Evolutionary conservation across 371 early-diverging fungal species (phyloP).

Genomic region (Apophysomyces elegans): DNA sequence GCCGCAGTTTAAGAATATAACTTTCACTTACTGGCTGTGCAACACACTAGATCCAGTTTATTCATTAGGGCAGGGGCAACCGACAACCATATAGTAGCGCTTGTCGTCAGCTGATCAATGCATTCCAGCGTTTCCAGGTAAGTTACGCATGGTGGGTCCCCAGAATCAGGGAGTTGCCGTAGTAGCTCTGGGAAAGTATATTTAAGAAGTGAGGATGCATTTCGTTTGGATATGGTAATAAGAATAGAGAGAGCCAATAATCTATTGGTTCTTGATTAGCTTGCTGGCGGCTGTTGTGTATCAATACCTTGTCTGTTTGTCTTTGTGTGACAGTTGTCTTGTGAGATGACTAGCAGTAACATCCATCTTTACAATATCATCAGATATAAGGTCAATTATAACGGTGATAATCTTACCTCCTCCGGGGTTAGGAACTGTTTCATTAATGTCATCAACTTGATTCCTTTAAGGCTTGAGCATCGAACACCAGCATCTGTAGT

Average conservation of each 20-base stretch:
- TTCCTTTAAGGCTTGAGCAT: conserved; percentile 60
- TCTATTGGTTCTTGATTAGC: background rate
- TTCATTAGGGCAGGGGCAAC: conserved; percentile 5
- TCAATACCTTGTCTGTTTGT: conserved; percentile 16
- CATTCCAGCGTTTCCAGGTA: conserved; percentile 7
- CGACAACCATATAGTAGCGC: background rate
- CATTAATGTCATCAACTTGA: conserved; percentile 65
- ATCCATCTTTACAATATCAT: conserved; percentile 19
- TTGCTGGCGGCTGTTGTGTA: background rate
- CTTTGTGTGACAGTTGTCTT: conserved; percentile 19
- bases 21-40: background rate
- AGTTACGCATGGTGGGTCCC: background rate
- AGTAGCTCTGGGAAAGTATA: conserved; percentile 11
- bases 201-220: conserved; percentile 7
- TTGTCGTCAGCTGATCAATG: background rate
- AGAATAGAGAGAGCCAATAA: background rate
- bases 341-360: conserved; percentile 28
- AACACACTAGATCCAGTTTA: background rate
- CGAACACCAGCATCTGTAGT: conserved; percentile 48
- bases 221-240: conserved; percentile 7
- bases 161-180: conserved; percentile 1
- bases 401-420: conserved; percentile 34
- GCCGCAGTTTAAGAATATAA: background rate
- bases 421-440: conserved; percentile 61
- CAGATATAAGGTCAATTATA: background rate